These are phyloP conservation scores for Colletotrichum lentis DNA, from an alignment of 2,329 filamentous ascomycete genomes.

Conservation along the genomic window DNA sequence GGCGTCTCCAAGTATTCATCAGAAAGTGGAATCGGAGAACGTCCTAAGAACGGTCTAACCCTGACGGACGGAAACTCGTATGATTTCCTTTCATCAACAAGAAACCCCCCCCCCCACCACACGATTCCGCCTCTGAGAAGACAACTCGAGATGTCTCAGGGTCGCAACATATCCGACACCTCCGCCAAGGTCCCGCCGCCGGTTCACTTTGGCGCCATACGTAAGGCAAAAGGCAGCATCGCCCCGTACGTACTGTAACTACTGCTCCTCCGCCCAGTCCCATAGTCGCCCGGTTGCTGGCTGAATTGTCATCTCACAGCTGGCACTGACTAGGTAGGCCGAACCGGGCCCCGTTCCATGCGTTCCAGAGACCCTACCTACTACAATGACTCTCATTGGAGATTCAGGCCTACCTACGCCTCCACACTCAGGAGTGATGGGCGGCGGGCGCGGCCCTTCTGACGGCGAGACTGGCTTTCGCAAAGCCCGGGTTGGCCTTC, in stretches of 20 bases:
- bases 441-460: constrained; percentile 60
- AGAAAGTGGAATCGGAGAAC: not conserved
- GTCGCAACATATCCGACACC: not conserved
- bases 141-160: not conserved
- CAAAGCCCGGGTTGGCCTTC: constrained; percentile 51
- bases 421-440: constrained; percentile 71
- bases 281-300: not conserved
- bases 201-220: not conserved
- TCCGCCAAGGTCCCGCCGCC: not conserved
- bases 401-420: constrained; percentile 66
- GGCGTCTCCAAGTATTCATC: not conserved
- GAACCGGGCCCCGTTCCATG: constrained; percentile 45
- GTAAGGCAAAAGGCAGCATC: constrained; percentile 3
- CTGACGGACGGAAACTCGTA: not conserved
- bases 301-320: not conserved
- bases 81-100: too few relatives aligned
- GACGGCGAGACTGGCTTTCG: constrained; percentile 49
- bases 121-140: not conserved
- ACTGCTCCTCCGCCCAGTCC: not conserved
- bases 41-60: not conserved
- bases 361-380: constrained; percentile 55
- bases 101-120: too few relatives aligned
- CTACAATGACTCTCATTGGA: constrained; percentile 69
- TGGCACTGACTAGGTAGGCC: constrained; percentile 21
- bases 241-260: constrained; percentile 15